Conservation (phyloP, 2,329 filamentous ascomycete genomes). For the Arthroderma sp. region DNA sequence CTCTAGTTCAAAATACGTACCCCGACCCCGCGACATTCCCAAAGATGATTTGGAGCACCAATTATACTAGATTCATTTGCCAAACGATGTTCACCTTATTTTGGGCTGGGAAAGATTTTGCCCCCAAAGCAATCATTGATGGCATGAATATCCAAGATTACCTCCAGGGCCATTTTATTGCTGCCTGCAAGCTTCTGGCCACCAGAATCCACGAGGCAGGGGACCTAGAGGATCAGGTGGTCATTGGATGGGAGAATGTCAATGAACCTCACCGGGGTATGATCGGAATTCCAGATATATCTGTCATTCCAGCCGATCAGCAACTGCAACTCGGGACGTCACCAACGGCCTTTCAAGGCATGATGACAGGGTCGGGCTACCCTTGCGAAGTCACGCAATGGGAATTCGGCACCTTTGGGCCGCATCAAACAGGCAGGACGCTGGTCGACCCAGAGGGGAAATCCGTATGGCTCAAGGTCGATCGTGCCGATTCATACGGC, state of each 20-base stretch:
- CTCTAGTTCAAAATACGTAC: constrained; percentile 89
- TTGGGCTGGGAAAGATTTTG: constrained; percentile 81
- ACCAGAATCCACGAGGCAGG: constrained; percentile 78
- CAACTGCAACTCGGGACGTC: constrained; percentile 85
- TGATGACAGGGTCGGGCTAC: constrained; percentile 79
- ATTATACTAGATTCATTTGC: constrained; percentile 76
- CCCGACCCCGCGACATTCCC: constrained; percentile 74
- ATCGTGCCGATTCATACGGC: constrained; percentile 80
- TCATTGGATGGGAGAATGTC: constrained; percentile 92
- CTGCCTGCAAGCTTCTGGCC: constrained; percentile 68
- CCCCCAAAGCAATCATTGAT: constrained; percentile 90
- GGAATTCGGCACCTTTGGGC: constrained; percentile 87
- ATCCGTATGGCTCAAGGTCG: constrained; percentile 68
- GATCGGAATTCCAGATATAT: constrained; percentile 71
- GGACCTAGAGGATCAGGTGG: constrained; percentile 70
- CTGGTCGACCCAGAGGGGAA: constrained; percentile 82
- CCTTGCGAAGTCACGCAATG: constrained; percentile 83
- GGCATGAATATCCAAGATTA: constrained; percentile 95
- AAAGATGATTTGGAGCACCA: constrained; percentile 99
- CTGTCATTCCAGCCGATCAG: constrained; percentile 70
- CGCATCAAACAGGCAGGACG: constrained; percentile 72
- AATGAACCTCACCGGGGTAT: constrained; percentile 91
- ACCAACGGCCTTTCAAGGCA: constrained; percentile 87
- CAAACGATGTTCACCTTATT: constrained; percentile 92
- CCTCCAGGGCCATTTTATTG: constrained; percentile 73